Evolutionary conservation across 2,329 filamentous ascomycete species (phyloP).

Genomic region (Aspergillus persii): DNA sequence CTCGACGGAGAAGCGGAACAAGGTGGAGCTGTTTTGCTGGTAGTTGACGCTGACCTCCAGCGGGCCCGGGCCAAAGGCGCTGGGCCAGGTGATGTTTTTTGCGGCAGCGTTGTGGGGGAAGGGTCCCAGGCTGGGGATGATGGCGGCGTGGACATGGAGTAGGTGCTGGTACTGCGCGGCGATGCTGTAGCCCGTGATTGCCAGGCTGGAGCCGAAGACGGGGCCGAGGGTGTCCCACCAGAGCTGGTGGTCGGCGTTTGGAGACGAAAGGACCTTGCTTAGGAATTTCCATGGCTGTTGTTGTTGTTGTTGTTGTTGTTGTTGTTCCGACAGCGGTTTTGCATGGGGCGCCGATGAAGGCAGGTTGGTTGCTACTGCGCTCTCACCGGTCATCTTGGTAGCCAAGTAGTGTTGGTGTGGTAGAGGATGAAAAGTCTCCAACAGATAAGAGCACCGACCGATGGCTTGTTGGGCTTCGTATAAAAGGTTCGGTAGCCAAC

Average conservation of each 20-base stretch:
- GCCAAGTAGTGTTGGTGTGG: too few relatives aligned
- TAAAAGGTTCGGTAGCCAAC: too few relatives aligned
- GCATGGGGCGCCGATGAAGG: too few relatives aligned
- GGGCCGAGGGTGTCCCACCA: constrained; percentile 1
- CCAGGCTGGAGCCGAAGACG: neutral
- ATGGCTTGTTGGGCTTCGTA: too few relatives aligned
- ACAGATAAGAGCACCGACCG: too few relatives aligned
- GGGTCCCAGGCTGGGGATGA: neutral
- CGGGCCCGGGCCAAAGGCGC: neutral
- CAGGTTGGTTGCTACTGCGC: too few relatives aligned
- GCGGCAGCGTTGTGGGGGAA: neutral
- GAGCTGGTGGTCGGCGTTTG: neutral
- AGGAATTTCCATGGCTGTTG: neutral
- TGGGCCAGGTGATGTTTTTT: neutral
- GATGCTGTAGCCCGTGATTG: neutral
- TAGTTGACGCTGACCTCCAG: constrained; percentile 1
- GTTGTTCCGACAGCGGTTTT: too few relatives aligned
- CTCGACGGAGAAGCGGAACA: neutral
- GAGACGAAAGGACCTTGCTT: neutral
- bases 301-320: neutral
- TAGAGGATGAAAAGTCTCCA: too few relatives aligned
- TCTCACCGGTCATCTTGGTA: too few relatives aligned
- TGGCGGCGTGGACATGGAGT: neutral
- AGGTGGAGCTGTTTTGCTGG: neutral
- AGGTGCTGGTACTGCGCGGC: constrained; percentile 1